Base-by-base conservation (phyloP, 768 basidiomycete genomes). In the Chalciporus chontae region DNA sequence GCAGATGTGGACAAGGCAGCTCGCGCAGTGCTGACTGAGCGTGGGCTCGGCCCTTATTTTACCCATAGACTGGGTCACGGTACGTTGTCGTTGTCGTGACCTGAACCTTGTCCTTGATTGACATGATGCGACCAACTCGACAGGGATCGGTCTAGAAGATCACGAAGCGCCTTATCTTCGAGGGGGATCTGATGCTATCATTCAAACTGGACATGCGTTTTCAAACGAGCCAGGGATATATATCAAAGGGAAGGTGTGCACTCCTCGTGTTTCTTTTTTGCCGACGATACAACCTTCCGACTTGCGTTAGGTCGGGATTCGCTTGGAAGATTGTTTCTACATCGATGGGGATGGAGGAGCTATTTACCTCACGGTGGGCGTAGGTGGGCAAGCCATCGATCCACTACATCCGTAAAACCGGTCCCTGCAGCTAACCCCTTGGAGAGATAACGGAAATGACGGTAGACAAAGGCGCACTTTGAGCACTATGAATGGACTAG, bases 41-140 rank as follows among this genome's bases (percentile, higher is more conserved):
- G 58, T 3, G 77, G 78, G 9, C 74, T 80, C 40, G 80, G 72
- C 7, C 51, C 69, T 43, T 83, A 82, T 62, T 92, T 94, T 61
- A 90, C 89, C 0, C 92, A 93, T 66, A 73, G 90, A 42, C 72
- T 93, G 3, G 90, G 89, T 9, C 87, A 90, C 56, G 88, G 87
- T 87, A 40, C 47, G 75, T 64, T 26, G 6, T 43, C 5, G 43
- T 43, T 46, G 39, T 31, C 37, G 21, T 45, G 14, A 54, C 13
- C 46, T 60, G 43, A 27, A 48, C 53, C 49, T 42, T 48, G 49
- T 47, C 52, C 49, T 50, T 55, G 49, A 47, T 52, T 52, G 29
- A 62, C 40, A 18, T 56, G 47, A 47, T 40, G 19, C n/a, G 17
- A 15, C 23, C 27, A 18, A 19, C n/a, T 21, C 51, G 18, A 29